phyloP scores from a whole-genome alignment of 2,329 filamentous ascomycete genomes.

The Colletotrichum scovillei region DNA sequence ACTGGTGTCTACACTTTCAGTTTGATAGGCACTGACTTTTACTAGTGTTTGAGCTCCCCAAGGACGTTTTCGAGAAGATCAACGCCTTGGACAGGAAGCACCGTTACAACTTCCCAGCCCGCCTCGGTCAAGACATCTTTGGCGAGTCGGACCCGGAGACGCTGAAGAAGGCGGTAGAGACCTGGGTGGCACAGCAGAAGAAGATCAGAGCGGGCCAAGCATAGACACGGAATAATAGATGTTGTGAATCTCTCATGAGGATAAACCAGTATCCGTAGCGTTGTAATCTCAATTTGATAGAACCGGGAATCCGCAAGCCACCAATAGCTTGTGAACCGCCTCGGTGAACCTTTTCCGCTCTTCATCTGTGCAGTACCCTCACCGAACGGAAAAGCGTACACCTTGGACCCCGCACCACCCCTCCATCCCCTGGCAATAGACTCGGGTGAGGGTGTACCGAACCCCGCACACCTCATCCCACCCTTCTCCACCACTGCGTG shows the following conservation, averaged over 20 bases:
- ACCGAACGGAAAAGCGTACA: conserved; percentile 21
- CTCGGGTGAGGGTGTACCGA: conserved; percentile 27
- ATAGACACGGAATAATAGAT: neutral
- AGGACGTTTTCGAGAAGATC: conserved; percentile 51
- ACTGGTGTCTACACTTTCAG: no score
- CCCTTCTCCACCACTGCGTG: conserved; percentile 8
- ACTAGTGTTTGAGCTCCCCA: conserved; percentile 47
- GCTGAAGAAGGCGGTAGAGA: conserved; percentile 47
- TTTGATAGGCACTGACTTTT: neutral
- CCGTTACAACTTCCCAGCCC: conserved; percentile 55
- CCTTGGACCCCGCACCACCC: neutral
- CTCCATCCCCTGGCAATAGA: neutral
- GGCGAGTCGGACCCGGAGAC: conserved; percentile 51
- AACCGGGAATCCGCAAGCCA: neutral
- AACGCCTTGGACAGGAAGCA: conserved; percentile 50
- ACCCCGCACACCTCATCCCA: conserved; percentile 16
- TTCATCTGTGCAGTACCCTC: neutral
- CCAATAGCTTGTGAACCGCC: neutral
- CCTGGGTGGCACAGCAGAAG: conserved; percentile 48
- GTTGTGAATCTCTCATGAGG: neutral
- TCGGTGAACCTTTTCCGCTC: conserved; percentile 19
- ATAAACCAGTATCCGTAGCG: neutral
- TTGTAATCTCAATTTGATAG: neutral
- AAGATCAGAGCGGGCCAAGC: conserved; percentile 39
- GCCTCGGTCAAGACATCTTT: conserved; percentile 56